These are phyloP conservation scores for Hymenoscyphus fraxineus DNA, from an alignment of 2,329 filamentous ascomycete genomes.

Conservation along the genomic window DNA sequence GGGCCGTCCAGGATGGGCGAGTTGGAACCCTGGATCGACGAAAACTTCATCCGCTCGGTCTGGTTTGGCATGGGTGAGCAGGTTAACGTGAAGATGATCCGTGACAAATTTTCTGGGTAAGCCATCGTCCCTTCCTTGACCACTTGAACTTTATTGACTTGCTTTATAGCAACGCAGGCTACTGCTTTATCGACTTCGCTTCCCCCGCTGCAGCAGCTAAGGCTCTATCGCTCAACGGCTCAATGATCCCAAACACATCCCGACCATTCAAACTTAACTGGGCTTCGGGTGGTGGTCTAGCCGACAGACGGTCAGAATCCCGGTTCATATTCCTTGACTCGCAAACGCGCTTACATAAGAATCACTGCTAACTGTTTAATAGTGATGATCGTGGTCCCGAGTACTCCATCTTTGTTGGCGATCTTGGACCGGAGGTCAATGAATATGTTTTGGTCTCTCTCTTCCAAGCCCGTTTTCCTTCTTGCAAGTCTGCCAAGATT, in stretches of 20 bases:
- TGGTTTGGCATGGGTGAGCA: slow-evolving; percentile 87
- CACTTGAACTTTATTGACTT: slow-evolving; percentile 14
- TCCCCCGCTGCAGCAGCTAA: slow-evolving; percentile 82
- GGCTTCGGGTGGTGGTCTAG: slow-evolving; percentile 92
- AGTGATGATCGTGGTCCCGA: slow-evolving; percentile 95
- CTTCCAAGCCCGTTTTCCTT: slow-evolving; percentile 93
- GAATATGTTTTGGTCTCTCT: slow-evolving; percentile 96
- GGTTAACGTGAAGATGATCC: slow-evolving; percentile 99
- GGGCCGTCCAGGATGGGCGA: slow-evolving; percentile 81
- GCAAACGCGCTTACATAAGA: slow-evolving; percentile 14
- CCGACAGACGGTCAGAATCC: slow-evolving; percentile 74
- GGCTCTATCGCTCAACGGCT: slow-evolving; percentile 85
- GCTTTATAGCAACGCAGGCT: slow-evolving; percentile 76
- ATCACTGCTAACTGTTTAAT: slow-evolving; percentile 28
- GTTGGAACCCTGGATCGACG: slow-evolving; percentile 98
- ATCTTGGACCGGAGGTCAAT: slow-evolving; percentile 96
- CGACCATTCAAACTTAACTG: slow-evolving; percentile 99
- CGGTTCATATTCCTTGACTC: slow-evolving; percentile 30
- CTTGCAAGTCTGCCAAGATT: slow-evolving; percentile 99
- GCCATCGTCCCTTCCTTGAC: slow-evolving; percentile 27
- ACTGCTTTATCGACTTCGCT: slow-evolving; percentile 95
- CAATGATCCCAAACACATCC: slow-evolving; percentile 85
- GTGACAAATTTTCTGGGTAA: slow-evolving; percentile 97
- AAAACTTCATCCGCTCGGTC: slow-evolving; percentile 95
- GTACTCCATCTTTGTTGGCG: slow-evolving; percentile 95